Evolutionary conservation across 2,329 filamentous ascomycete genomes (phyloP).

Genomic region (Waltergamsia citrina): DNA sequence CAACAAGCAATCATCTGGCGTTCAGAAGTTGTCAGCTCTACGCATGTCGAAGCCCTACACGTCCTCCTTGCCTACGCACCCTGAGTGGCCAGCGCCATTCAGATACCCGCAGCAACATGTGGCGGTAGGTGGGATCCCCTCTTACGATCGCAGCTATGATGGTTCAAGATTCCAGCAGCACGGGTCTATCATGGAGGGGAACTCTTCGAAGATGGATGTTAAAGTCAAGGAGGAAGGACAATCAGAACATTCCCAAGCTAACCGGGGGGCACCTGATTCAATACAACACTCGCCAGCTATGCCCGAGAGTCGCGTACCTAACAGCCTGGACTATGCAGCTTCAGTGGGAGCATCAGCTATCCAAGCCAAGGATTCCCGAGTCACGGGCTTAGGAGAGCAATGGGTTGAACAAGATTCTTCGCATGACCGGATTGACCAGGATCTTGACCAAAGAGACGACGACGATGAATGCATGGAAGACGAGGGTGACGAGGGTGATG

Average conservation of each 20-base stretch:
- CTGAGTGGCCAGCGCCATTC: conserved; percentile 48
- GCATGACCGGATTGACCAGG: too few relatives aligned
- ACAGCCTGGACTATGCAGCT: too few relatives aligned
- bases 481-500: conserved; percentile 39
- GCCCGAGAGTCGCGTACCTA: too few relatives aligned
- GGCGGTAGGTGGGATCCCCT: not conserved
- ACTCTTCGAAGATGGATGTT: not conserved
- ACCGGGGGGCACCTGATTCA: too few relatives aligned
- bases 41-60: conserved; percentile 51
- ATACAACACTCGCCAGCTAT: too few relatives aligned
- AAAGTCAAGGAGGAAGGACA: not conserved
- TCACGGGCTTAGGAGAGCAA: conserved; percentile 15
- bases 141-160: not conserved
- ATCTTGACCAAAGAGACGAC: conserved; percentile 31
- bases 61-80: conserved; percentile 40
- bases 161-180: not conserved
- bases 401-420: too few relatives aligned
- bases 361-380: too few relatives aligned
- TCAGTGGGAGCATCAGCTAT: too few relatives aligned
- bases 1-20: conserved; percentile 39
- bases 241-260: not conserved
- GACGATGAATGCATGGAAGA: conserved; percentile 45
- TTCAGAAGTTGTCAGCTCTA: conserved; percentile 34
- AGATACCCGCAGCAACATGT: conserved; percentile 22
- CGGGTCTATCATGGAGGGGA: not conserved